These are phyloP conservation scores for Euphorbia lathyris DNA, from an alignment of 345 rosid genomes.

Conservation along the genomic window DNA sequence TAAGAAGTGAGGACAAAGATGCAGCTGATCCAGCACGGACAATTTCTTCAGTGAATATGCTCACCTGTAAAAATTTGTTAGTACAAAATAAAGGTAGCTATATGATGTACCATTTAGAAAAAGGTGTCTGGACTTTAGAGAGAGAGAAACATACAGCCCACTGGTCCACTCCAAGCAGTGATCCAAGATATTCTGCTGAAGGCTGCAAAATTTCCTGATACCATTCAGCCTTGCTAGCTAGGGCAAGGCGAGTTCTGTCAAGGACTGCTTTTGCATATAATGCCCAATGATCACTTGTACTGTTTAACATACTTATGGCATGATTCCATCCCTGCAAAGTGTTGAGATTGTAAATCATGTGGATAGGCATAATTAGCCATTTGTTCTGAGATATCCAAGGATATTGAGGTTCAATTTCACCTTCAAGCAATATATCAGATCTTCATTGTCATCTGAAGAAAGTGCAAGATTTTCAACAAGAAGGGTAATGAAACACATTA, in stretches of 20 bases:
- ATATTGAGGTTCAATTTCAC: conserved; percentile 29
- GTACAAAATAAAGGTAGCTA: conserved; percentile 8
- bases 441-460: conserved; percentile 90
- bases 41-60: conserved; percentile 92
- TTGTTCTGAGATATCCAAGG: not conserved
- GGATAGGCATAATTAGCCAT: not conserved
- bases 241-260: conserved; percentile 91
- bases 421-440: conserved; percentile 88
- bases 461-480: conserved; percentile 93
- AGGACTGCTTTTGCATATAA: conserved; percentile 90
- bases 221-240: conserved; percentile 83
- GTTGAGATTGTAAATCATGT: conserved; percentile 5
- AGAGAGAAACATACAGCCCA: conserved; percentile 71
- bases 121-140: not conserved
- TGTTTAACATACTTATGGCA: conserved; percentile 61
- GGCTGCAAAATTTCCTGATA: conserved; percentile 86
- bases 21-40: conserved; percentile 99
- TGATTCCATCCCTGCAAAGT: conserved; percentile 73
- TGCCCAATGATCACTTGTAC: conserved; percentile 68
- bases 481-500: conserved; percentile 68
- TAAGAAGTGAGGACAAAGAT: conserved; percentile 72
- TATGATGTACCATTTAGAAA: conserved; percentile 4
- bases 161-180: conserved; percentile 72
- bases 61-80: conserved; percentile 46
- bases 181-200: conserved; percentile 93